Evolutionary conservation across 441 rosid species (phyloP).

Genomic region (Cnidoscolus chayamansa): DNA sequence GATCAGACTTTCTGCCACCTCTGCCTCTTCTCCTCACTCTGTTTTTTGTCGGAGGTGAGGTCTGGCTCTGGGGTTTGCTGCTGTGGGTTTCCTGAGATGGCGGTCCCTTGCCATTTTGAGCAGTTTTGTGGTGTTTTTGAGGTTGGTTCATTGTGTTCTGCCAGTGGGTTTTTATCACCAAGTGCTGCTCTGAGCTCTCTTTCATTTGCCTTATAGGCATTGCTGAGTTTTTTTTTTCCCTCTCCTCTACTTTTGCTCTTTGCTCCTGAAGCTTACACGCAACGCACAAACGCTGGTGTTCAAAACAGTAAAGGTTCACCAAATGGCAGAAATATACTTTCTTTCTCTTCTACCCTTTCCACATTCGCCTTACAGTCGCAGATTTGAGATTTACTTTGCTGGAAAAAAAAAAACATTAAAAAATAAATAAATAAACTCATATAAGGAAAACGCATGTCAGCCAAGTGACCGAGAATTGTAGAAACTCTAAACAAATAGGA

Average conservation of each 20-base stretch:
- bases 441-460: conserved; percentile 46
- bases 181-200: conserved; percentile 68
- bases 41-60: conserved; percentile 63
- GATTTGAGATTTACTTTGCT: conserved; percentile 25
- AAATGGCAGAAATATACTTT: conserved; percentile 35
- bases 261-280: conserved; percentile 20
- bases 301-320: conserved; percentile 33
- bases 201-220: conserved; percentile 91
- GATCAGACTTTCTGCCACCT: conserved; percentile 92
- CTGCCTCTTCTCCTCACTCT: conserved; percentile 87
- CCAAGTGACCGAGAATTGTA: conserved; percentile 25
- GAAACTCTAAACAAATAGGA: conserved; percentile 27
- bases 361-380: conserved; percentile 23
- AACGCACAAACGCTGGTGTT: conserved; percentile 20
- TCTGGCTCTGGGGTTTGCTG: conserved; percentile 43
- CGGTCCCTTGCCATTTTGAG: conserved; percentile 73
- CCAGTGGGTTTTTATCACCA: conserved; percentile 61
- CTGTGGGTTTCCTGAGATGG: conserved; percentile 41
- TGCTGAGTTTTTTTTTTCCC: conserved; percentile 22
- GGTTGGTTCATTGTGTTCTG: conserved; percentile 57
- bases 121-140: conserved; percentile 49
- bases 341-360: conserved; percentile 27
- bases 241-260: not conserved
- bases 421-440: not conserved
- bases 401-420: conserved; percentile 5